Conservation (phyloP, 2,329 filamentous ascomycete species). For the Trichoderma koningii region DNA sequence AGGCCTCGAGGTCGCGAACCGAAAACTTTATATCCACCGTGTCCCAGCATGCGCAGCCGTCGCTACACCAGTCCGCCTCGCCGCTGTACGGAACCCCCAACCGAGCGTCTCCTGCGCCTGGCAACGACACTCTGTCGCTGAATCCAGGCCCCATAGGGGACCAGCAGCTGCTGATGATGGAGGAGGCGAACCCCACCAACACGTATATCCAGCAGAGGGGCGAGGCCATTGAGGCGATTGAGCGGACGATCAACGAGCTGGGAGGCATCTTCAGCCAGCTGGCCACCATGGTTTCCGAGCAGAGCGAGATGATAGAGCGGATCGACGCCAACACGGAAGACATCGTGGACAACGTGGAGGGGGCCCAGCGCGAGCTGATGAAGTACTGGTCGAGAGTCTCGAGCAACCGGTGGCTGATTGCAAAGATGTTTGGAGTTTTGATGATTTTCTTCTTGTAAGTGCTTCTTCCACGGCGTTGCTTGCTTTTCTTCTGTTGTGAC, state of each 20-base stretch:
- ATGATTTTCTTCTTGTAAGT: conserved; percentile 86
- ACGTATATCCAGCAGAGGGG: conserved; percentile 90
- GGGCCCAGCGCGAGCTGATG: conserved; percentile 89
- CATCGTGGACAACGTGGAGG: conserved; percentile 97
- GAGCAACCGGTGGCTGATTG: conserved; percentile 92
- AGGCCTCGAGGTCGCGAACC: conserved; percentile 85
- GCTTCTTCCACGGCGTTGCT: neutral
- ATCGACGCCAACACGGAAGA: conserved; percentile 98
- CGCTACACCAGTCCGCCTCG: conserved; percentile 74
- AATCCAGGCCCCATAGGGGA: conserved; percentile 68
- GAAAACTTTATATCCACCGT: conserved; percentile 96
- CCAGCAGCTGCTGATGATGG: conserved; percentile 85
- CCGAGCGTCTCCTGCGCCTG: conserved; percentile 65
- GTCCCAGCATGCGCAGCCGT: conserved; percentile 70
- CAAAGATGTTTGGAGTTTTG: conserved; percentile 75
- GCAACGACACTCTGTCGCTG: conserved; percentile 76
- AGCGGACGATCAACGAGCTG: conserved; percentile 89
- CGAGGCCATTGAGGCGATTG: conserved; percentile 95
- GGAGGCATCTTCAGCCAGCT: conserved; percentile 91
- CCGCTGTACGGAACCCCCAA: conserved; percentile 82
- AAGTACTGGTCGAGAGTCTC: conserved; percentile 97
- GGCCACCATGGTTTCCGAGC: conserved; percentile 94
- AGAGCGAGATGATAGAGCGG: conserved; percentile 95
- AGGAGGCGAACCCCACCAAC: conserved; percentile 87
- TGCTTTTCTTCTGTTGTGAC: neutral